Percentiles rank a stretch among this genome's conserved stretches.
phyloP scores from a whole-genome alignment of 2,329 filamentous ascomycete genomes.

The Polytolypa hystricis region DNA sequence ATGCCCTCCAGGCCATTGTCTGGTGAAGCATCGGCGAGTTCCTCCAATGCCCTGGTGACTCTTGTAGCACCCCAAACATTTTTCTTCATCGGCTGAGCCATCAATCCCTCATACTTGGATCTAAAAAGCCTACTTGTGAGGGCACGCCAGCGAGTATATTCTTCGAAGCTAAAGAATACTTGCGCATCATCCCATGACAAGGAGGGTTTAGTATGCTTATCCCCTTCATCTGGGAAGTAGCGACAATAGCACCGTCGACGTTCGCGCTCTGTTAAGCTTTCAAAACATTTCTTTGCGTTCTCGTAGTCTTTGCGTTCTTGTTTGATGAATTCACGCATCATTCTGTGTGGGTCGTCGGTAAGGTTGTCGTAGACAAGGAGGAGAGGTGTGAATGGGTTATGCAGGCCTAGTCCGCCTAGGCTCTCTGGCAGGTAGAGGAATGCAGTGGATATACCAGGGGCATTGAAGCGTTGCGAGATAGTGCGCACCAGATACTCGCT shows the following conservation, averaged over 20 bases:
- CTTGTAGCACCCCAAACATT: constrained; percentile 15
- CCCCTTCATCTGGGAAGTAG: constrained; percentile 10
- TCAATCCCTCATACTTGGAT: constrained; percentile 17
- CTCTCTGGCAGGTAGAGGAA: constrained; percentile 39
- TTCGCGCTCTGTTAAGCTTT: constrained; percentile 10
- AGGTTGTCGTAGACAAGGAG: constrained; percentile 27
- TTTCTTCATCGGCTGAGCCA: constrained; percentile 14
- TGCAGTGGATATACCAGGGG: constrained; percentile 26
- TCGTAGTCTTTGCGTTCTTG: constrained; percentile 17
- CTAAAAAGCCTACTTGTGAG: constrained; percentile 11
- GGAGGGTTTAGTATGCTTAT: constrained; percentile 7
- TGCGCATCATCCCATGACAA: constrained; percentile 6
- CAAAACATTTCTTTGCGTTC: constrained; percentile 16
- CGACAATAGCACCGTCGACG: constrained; percentile 5
- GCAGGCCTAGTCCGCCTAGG: constrained; percentile 37
- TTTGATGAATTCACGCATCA: constrained; percentile 17
- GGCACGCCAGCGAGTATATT: constrained; percentile 26
- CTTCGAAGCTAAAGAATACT: constrained; percentile 26
- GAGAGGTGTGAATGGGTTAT: constrained; percentile 36
- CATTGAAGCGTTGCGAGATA: constrained; percentile 40
- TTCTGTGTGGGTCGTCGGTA: constrained; percentile 15
- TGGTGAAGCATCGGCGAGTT: background rate
- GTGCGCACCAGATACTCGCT: constrained; percentile 40
- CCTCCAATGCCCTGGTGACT: constrained; percentile 3
- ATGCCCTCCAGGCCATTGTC: constrained; percentile 13